Conservation (phyloP, 2,329 filamentous ascomycete species). For the Fusarium metavorans region DNA sequence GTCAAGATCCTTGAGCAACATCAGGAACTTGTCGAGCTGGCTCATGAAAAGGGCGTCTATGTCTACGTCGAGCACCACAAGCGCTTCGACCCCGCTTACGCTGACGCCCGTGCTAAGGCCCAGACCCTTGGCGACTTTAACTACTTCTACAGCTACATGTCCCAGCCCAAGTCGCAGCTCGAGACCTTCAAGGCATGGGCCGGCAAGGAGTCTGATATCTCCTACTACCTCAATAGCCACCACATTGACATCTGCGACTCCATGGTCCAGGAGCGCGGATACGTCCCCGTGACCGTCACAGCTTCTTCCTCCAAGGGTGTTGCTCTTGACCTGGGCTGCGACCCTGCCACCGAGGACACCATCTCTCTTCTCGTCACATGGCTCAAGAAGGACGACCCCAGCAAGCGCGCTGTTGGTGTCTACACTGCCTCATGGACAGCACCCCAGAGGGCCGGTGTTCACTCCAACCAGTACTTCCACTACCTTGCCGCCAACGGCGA, state of each 20-base stretch:
- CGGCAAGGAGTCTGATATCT: constrained; percentile 91
- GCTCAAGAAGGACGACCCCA: constrained; percentile 77
- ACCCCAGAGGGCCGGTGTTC: constrained; percentile 91
- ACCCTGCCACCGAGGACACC: constrained; percentile 87
- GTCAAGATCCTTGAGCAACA: constrained; percentile 88
- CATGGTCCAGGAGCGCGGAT: constrained; percentile 82
- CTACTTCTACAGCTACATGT: constrained; percentile 99
- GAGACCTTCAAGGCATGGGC: constrained; percentile 97
- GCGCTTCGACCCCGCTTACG: constrained; percentile 92
- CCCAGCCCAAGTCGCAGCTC: constrained; percentile 88
- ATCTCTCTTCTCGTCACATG: constrained; percentile 92
- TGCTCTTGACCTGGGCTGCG: constrained; percentile 82
- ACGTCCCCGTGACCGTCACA: constrained; percentile 81
- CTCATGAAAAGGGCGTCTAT: constrained; percentile 81
- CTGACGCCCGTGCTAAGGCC: constrained; percentile 84
- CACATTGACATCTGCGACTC: constrained; percentile 94
- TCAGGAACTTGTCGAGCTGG: constrained; percentile 77
- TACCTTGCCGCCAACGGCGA: constrained; percentile 89
- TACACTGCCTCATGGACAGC: constrained; percentile 97
- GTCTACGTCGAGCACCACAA: constrained; percentile 98
- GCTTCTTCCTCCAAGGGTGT: constrained; percentile 83
- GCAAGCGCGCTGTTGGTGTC: constrained; percentile 83
- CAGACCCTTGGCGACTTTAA: constrained; percentile 90
- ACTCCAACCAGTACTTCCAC: constrained; percentile 97
- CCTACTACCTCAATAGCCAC: constrained; percentile 95